phyloP scores from a whole-genome alignment of 306 rosid species.

The Dicorynia guianensis region DNA sequence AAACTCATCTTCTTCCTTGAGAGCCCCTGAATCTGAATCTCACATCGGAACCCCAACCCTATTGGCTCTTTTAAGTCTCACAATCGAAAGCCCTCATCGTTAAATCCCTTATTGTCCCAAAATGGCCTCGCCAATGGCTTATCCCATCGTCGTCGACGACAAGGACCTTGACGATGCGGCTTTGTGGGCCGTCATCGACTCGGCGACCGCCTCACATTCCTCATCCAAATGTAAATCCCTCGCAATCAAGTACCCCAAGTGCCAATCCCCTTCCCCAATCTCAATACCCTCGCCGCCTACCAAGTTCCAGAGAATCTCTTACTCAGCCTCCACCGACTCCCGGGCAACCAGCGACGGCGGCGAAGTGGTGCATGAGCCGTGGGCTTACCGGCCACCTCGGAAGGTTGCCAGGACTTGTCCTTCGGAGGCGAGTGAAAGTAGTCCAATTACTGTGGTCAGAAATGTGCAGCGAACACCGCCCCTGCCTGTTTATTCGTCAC shows the following conservation, averaged over 20 bases:
- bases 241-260: constrained; percentile 48
- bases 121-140: constrained; percentile 59
- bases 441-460: constrained; percentile 67
- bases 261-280: constrained; percentile 43
- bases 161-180: constrained; percentile 90
- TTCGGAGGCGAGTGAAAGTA: constrained; percentile 50
- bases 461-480: constrained; percentile 59
- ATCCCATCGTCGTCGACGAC: constrained; percentile 66
- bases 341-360: constrained; percentile 52
- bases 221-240: constrained; percentile 59
- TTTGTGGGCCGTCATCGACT: constrained; percentile 90
- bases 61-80: background rate
- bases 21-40: constrained; percentile 19
- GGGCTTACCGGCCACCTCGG: constrained; percentile 73
- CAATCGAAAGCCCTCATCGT: constrained; percentile 24
- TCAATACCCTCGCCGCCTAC: constrained; percentile 58
- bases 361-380: constrained; percentile 74
- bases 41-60: constrained; percentile 4
- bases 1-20: constrained; percentile 16
- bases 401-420: constrained; percentile 54
- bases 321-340: constrained; percentile 25
- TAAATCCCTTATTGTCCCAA: background rate
- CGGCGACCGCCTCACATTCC: constrained; percentile 75
- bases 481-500: constrained; percentile 50
- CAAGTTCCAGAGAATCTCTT: constrained; percentile 42